These are phyloP conservation scores for Carex myosuroides DNA, from an alignment of 176 grass and related monocot genomes.

Conservation along the genomic window DNA sequence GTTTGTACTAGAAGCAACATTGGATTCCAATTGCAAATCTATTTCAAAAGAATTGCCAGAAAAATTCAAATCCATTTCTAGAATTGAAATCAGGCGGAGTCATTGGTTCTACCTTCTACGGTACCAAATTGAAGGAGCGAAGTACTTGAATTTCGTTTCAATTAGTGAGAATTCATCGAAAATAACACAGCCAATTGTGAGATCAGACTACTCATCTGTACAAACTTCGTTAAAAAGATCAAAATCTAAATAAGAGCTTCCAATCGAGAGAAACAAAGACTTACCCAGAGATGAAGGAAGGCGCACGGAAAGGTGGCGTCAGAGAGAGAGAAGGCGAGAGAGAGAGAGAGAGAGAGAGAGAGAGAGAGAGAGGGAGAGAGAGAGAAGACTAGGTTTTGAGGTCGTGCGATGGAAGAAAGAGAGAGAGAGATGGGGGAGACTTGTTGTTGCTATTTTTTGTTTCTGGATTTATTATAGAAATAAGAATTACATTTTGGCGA, in stretches of 20 bases:
- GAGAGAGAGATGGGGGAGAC: background rate
- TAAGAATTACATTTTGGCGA: background rate
- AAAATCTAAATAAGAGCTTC: background rate
- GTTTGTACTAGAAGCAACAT: background rate
- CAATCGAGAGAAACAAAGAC: background rate
- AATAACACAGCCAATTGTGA: background rate
- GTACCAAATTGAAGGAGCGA: background rate
- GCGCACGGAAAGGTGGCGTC: background rate
- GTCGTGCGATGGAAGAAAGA: background rate
- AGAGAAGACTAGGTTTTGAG: conserved; percentile 8
- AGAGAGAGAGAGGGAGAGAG: too few relatives aligned
- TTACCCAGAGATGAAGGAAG: background rate
- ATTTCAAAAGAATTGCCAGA: background rate
- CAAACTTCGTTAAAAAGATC: background rate
- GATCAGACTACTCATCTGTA: background rate
- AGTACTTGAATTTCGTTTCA: background rate
- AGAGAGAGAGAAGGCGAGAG: background rate
- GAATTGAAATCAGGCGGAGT: background rate
- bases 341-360: background rate
- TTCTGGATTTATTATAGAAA: background rate
- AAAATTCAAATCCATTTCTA: background rate
- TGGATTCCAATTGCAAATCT: background rate
- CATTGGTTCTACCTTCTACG: background rate
- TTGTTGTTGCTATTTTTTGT: background rate
- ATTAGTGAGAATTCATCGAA: background rate